phyloP scores from a whole-genome alignment of 805 yeast genomes.

The Pichia exigua region DNA sequence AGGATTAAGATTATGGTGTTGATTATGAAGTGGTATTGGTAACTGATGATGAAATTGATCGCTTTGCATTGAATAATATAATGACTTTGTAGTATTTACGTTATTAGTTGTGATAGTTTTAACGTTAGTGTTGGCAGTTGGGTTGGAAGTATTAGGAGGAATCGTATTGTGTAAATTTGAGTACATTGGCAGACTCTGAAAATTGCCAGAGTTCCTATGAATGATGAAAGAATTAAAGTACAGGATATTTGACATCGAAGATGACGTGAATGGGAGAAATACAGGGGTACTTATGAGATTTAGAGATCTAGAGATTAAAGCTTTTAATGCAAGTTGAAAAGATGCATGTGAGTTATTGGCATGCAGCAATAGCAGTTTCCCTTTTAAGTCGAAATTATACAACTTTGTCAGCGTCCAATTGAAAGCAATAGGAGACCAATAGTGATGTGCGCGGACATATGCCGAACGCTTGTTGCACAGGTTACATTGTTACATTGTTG shows the following conservation, averaged over 20 bases:
- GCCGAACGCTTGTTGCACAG: background rate
- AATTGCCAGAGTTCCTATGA: background rate
- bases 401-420: too few relatives aligned
- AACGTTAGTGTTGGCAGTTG: background rate
- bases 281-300: background rate
- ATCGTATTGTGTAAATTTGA: background rate
- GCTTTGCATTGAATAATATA: background rate
- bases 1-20: background rate
- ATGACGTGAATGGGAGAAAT: background rate
- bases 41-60: background rate
- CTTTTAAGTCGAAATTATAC: too few relatives aligned
- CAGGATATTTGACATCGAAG: too few relatives aligned
- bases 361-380: background rate
- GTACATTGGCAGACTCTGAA: background rate
- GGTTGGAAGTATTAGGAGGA: background rate
- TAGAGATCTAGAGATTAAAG: too few relatives aligned
- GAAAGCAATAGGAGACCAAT: background rate
- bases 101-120: background rate
- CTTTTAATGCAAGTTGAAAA: too few relatives aligned
- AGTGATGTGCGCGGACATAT: background rate
- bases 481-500: too few relatives aligned
- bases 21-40: background rate
- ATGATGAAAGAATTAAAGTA: too few relatives aligned
- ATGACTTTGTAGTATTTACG: background rate
- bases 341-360: background rate